A percentile compares a stretch with the other conserved stretches of the same genome.
phyloP scores from a whole-genome alignment of 805 yeast genomes.

The Saccharomycopsis guyanensis region DNA sequence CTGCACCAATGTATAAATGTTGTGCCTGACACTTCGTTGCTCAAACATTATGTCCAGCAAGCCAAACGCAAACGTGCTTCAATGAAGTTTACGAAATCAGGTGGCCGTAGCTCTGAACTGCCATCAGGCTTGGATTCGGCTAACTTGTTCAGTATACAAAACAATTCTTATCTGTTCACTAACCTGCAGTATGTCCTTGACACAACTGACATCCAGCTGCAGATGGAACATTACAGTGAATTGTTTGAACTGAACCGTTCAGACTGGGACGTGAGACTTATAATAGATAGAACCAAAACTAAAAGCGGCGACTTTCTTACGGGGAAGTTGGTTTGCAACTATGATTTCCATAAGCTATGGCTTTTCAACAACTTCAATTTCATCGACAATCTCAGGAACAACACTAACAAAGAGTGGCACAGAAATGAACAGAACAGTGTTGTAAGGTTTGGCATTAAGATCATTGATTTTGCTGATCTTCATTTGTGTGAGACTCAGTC shows the following conservation, averaged over 20 bases:
- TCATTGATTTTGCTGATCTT: conserved; percentile 8
- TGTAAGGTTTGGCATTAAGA: conserved; percentile 3
- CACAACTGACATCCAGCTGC: no score
- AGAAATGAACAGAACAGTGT: background rate
- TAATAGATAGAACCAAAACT: background rate
- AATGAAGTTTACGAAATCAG: background rate
- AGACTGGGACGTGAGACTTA: no score
- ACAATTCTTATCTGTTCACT: no score
- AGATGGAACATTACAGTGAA: no score
- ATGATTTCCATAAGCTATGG: conserved; percentile 11
- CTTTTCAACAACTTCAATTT: conserved; percentile 15
- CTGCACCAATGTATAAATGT: background rate
- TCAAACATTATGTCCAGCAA: background rate
- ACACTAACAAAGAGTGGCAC: no score
- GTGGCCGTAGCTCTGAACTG: no score
- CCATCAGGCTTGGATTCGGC: no score
- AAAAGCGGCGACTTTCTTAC: background rate
- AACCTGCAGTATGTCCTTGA: background rate
- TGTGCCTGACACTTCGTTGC: background rate
- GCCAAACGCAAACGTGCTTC: background rate
- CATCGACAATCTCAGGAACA: no score
- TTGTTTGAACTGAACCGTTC: no score
- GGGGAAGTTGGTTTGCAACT: conserved; percentile 5
- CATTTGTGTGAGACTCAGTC: background rate
- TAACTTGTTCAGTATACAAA: no score